phyloP scores from a whole-genome alignment of 1,139 yeast genomes.

The Yamadazyma sp. region DNA sequence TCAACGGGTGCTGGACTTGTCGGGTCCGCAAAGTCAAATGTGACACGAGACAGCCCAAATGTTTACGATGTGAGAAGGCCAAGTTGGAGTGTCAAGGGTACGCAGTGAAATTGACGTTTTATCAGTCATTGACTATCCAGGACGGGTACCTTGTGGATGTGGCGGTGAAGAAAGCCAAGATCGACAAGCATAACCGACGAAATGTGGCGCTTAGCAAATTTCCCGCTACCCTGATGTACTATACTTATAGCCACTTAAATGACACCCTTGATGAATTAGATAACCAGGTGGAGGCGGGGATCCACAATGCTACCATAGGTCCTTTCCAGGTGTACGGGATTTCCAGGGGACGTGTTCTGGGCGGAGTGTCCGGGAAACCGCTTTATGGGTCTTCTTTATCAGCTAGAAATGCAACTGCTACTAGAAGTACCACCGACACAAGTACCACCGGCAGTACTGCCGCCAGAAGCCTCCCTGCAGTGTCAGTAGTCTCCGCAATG shows the following conservation, averaged over 20 bases:
- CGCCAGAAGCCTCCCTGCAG: too few species aligned
- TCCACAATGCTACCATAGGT: slow-evolving; percentile 20
- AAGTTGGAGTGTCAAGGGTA: slow-evolving; percentile 43
- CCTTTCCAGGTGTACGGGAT: slow-evolving; percentile 29
- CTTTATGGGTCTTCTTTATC: too few species aligned
- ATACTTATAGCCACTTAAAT: slow-evolving; percentile 32
- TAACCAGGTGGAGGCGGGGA: slow-evolving; percentile 12
- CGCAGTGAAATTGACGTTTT: slow-evolving; percentile 42
- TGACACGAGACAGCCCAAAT: slow-evolving; percentile 42
- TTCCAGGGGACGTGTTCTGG: background rate
- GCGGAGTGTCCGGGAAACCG: too few species aligned
- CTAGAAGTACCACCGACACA: too few species aligned
- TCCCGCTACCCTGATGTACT: slow-evolving; percentile 32
- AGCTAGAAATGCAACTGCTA: too few species aligned
- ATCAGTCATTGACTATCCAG: slow-evolving; percentile 29
- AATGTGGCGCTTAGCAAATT: slow-evolving; percentile 36
- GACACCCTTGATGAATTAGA: slow-evolving; percentile 29
- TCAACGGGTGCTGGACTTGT: slow-evolving; percentile 57
- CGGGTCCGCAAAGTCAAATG: slow-evolving; percentile 51
- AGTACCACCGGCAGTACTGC: too few species aligned
- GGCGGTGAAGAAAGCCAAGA: slow-evolving; percentile 19
- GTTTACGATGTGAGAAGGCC: slow-evolving; percentile 44
- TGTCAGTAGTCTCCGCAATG: too few species aligned
- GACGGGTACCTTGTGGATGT: slow-evolving; percentile 22
- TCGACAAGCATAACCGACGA: slow-evolving; percentile 34